Evolutionary conservation across 306 rosid species (phyloP), one percentile per base, ranked within the genome.

Genomic region (Castanospermum australe): DNA sequence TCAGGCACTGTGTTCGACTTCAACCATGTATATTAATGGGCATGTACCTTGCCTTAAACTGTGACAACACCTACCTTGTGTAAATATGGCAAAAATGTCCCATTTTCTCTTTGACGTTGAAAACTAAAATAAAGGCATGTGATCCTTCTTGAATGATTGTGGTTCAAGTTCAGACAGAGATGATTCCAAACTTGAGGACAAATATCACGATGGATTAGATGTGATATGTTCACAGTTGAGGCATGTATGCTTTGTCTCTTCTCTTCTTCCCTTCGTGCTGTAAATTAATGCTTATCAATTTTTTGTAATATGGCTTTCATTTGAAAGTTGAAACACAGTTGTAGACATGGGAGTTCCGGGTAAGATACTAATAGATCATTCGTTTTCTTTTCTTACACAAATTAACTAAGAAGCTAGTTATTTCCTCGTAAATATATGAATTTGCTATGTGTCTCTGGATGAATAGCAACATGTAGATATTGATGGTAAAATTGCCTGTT

Each of bases 401-500:
- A 55, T 2, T 12, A 44, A n/a, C 50, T 44, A 1, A 44, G 5
- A 44, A 44, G 50, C 1, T 44, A 44, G 17, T 38, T 4, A 38
- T 38, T 38, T 38, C 9, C 42, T 38, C 42, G 5, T 38, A 38
- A 38, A 5, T 38, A 5, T 8, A 38, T 9, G n/a, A 1, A 4
- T 45, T 33, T 24, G 36, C 3, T 11, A 45, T 50, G 36, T 12
- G 13, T 25, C 6, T 39, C n/a, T 9, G 20, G n/a, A n/a, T n/a
- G n/a, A 45, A 60, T 59, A 62, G n/a, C 17, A 45, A 17, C 25
- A 67, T 25, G 57, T 18, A 30, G 7, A 41, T n/a, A n/a, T 28
- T 42, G 66, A 35, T 30, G 33, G 73, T 59, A 51, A 59, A 73
- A 13, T 68, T 28, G 88, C 98, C 95, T 82, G 92, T 91, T 63